Percentiles rank a stretch among this genome's conserved stretches.
Evolutionary conservation across 2,329 filamentous ascomycete genomes (phyloP).

Genomic region (Stagonosporopsis cucurbitacearum): DNA sequence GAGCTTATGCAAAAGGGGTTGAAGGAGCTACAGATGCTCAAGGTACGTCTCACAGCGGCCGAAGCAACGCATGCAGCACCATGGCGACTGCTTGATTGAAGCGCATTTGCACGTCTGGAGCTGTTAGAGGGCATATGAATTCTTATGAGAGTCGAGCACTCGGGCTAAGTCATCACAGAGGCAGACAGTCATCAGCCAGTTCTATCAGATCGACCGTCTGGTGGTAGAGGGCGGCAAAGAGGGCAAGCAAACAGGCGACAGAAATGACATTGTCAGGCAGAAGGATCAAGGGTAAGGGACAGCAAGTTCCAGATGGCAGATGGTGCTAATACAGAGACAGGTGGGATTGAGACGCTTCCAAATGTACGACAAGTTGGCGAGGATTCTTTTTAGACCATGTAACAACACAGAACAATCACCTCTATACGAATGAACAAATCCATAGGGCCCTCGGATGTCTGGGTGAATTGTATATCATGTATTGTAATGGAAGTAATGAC

Average conservation of each 20-base stretch:
- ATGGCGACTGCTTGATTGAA: neutral
- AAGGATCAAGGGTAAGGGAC: constrained; percentile 75
- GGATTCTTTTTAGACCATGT: constrained; percentile 1
- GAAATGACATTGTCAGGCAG: constrained; percentile 73
- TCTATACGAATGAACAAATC: neutral
- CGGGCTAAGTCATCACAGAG: constrained; percentile 68
- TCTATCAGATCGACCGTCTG: constrained; percentile 88
- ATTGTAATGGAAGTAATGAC: neutral
- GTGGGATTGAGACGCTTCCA: constrained; percentile 27
- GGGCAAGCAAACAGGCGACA: constrained; percentile 73
- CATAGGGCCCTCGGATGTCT: neutral
- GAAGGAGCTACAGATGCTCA: constrained; percentile 85
- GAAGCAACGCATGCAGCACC: neutral
- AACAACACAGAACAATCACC: constrained; percentile 5
- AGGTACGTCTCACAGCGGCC: constrained; percentile 66
- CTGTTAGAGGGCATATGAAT: too few relatives aligned
- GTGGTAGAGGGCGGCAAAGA: constrained; percentile 89
- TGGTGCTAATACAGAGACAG: constrained; percentile 23
- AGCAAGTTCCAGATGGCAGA: neutral
- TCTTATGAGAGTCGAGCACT: constrained; percentile 8
- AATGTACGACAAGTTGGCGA: neutral
- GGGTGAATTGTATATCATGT: neutral
- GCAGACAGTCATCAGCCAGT: constrained; percentile 93
- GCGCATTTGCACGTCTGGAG: neutral
- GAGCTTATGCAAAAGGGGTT: constrained; percentile 88